Percentiles rank a stretch among this genome's conserved stretches.
Conservation (phyloP, 2,329 filamentous ascomycete species). For the Penicillium sp. region DNA sequence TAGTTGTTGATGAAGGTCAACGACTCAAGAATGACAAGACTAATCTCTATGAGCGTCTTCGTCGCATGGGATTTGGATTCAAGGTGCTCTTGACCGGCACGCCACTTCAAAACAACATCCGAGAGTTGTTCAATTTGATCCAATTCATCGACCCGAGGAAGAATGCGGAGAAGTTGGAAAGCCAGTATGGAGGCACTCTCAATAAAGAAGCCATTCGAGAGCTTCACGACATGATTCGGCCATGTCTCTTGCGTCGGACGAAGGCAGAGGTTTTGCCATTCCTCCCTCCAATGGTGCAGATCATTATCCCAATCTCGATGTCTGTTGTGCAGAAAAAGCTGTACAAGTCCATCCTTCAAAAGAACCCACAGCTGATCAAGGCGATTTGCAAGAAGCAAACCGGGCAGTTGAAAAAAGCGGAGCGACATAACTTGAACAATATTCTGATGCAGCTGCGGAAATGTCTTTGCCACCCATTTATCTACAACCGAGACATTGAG, state of each 20-base stretch:
- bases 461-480: constrained; percentile 91
- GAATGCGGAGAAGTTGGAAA: constrained; percentile 71
- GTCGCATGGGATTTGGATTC: constrained; percentile 73
- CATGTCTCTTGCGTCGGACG: constrained; percentile 71
- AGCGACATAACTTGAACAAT: constrained; percentile 83
- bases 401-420: constrained; percentile 62
- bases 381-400: constrained; percentile 71
- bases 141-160: constrained; percentile 80
- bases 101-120: constrained; percentile 78
- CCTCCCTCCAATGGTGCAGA: constrained; percentile 87
- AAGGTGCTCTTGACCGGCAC: constrained; percentile 83
- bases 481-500: constrained; percentile 88
- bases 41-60: constrained; percentile 72
- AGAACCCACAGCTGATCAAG: constrained; percentile 84
- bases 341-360: constrained; percentile 88
- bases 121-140: constrained; percentile 93
- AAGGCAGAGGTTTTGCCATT: constrained; percentile 90
- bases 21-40: constrained; percentile 91
- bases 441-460: constrained; percentile 94
- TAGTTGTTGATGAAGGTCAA: constrained; percentile 94
- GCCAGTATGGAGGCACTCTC: constrained; percentile 69
- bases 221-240: constrained; percentile 79
- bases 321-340: constrained; percentile 88
- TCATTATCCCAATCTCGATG: constrained; percentile 96
- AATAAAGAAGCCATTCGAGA: constrained; percentile 77